Conservation (phyloP, 1,139 yeast species). For the Trichomonascaceae sp. region DNA sequence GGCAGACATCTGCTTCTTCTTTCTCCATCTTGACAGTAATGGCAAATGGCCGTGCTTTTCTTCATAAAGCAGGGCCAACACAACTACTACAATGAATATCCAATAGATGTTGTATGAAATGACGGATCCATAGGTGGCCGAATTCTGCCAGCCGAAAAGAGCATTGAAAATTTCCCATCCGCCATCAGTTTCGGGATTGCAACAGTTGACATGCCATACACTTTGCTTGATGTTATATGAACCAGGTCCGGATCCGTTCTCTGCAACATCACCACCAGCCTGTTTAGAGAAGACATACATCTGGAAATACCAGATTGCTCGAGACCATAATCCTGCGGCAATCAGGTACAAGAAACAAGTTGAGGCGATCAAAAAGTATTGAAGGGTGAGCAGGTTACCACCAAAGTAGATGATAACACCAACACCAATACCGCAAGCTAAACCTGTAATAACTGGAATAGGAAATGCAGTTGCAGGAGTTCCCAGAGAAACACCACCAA, state of each 20-base stretch:
- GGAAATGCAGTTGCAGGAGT: slow-evolving; percentile 79
- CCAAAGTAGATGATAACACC: slow-evolving; percentile 70
- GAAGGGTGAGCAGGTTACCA: slow-evolving; percentile 72
- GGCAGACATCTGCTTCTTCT: slow-evolving; percentile 20
- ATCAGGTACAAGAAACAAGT: slow-evolving; percentile 84
- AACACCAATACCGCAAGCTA: slow-evolving; percentile 55
- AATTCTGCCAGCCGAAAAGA: slow-evolving; percentile 90
- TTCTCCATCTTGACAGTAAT: slow-evolving; percentile 15
- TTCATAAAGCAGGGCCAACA: slow-evolving; percentile 48
- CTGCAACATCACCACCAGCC: slow-evolving; percentile 84
- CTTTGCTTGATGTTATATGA: slow-evolving; percentile 74
- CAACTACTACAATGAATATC: slow-evolving; percentile 52
- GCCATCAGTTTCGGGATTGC: slow-evolving; percentile 84
- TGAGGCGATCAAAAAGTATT: slow-evolving; percentile 72
- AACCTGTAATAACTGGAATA: slow-evolving; percentile 70
- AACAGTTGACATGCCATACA: slow-evolving; percentile 97
- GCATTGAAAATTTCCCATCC: slow-evolving; percentile 96
- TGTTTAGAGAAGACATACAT: slow-evolving; percentile 58
- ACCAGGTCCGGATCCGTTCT: slow-evolving; percentile 91
- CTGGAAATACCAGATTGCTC: slow-evolving; percentile 89
- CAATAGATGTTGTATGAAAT: slow-evolving; percentile 71
- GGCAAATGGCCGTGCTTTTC: slow-evolving; percentile 44
- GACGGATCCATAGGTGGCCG: slow-evolving; percentile 94
- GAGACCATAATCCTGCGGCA: slow-evolving; percentile 84
- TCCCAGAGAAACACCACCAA: slow-evolving; percentile 79